Evolutionary conservation across 202 grass and related monocot species (phyloP).

Genomic region (Digitaria exilis): DNA sequence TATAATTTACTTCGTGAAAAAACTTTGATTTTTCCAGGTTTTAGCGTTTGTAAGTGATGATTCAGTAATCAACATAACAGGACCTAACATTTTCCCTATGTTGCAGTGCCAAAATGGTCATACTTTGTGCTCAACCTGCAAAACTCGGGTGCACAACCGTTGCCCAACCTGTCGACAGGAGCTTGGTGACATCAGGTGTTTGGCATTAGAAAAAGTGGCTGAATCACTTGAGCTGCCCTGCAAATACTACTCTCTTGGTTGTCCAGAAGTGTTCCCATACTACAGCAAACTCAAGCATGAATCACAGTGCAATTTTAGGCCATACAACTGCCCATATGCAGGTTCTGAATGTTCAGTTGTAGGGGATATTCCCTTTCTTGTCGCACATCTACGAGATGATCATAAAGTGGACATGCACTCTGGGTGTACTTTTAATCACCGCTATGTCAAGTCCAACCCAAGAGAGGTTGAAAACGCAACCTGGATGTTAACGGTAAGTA

Average conservation of each 20-base stretch:
- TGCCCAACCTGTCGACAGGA: constrained; percentile 95
- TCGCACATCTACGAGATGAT: constrained; percentile 85
- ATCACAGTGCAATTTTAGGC: constrained; percentile 83
- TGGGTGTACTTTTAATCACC: constrained; percentile 94
- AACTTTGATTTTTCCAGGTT: neutral
- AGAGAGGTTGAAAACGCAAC: constrained; percentile 97
- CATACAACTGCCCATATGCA: constrained; percentile 93
- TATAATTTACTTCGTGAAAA: constrained; percentile 16
- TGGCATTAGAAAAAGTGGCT: constrained; percentile 97
- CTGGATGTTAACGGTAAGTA: constrained; percentile 98
- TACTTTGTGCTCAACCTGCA: constrained; percentile 92
- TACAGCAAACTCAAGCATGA: constrained; percentile 96
- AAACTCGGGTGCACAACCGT: constrained; percentile 88
- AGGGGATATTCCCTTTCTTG: constrained; percentile 79
- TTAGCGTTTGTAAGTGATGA: constrained; percentile 7
- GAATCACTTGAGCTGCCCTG: constrained; percentile 91
- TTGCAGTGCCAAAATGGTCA: constrained; percentile 98
- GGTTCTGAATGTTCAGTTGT: constrained; percentile 84
- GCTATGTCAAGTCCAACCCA: constrained; percentile 93
- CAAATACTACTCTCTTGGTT: constrained; percentile 76
- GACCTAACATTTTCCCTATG: neutral
- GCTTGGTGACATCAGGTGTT: constrained; percentile 89
- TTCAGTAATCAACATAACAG: neutral
- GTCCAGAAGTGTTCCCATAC: constrained; percentile 83
- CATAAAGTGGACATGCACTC: constrained; percentile 97